Evolutionary conservation across 2,329 filamentous ascomycete genomes (phyloP).

Genomic region (Colletotrichum costaricense): DNA sequence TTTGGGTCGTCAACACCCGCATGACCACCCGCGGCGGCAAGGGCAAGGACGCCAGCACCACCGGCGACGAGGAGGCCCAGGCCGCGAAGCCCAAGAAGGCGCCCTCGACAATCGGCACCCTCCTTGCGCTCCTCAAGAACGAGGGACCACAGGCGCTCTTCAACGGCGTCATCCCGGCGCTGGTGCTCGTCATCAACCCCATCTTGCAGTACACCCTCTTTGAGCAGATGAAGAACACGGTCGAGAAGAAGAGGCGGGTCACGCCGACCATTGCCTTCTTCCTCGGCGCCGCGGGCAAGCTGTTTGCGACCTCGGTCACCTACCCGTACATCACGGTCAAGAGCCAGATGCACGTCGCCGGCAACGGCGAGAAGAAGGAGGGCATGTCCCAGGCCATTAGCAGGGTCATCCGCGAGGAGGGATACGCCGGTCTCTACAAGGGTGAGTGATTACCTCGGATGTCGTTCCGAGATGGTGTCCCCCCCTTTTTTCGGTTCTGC

Average conservation of each 20-base stretch:
- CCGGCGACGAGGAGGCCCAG: constrained; percentile 50
- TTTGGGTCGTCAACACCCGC: constrained; percentile 98
- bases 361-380: constrained; percentile 79
- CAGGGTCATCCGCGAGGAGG: constrained; percentile 87
- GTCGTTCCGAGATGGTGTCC: neutral
- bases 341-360: constrained; percentile 95
- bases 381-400: constrained; percentile 82
- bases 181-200: constrained; percentile 96
- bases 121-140: constrained; percentile 82
- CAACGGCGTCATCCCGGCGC: constrained; percentile 88
- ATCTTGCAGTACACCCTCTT: constrained; percentile 99
- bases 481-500: no score
- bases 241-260: constrained; percentile 80
- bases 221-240: constrained; percentile 93
- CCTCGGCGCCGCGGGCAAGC: constrained; percentile 91
- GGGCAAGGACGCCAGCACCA: constrained; percentile 33
- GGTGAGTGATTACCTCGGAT: constrained; percentile 53
- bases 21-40: constrained; percentile 87
- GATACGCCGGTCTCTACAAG: constrained; percentile 92
- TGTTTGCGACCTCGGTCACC: constrained; percentile 92
- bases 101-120: constrained; percentile 82
- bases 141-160: constrained; percentile 91
- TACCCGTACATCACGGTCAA: constrained; percentile 99
- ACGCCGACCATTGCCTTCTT: constrained; percentile 91
- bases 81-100: constrained; percentile 58